Evolutionary conservation across 352 stramenopile species (phyloP).

Genomic region (Globisporangium acanthophoron): DNA sequence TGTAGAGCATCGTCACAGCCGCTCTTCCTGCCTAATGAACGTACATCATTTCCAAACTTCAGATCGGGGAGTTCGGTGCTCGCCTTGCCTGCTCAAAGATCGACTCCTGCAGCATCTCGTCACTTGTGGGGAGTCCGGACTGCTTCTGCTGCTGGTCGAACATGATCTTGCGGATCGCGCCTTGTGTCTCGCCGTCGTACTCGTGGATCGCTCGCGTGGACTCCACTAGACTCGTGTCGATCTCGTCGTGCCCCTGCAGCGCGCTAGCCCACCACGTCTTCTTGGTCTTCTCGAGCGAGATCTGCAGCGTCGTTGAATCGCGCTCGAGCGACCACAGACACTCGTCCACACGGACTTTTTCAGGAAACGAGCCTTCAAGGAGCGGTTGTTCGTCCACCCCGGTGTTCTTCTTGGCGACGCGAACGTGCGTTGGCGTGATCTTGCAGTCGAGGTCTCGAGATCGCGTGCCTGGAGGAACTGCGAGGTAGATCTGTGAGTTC

Average conservation of each 20-base stretch:
- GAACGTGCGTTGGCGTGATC: slow-evolving; percentile 86
- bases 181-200: slow-evolving; percentile 95
- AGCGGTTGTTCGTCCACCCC: slow-evolving; percentile 12
- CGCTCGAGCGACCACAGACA: slow-evolving; percentile 95
- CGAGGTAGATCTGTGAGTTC: slow-evolving; percentile 60
- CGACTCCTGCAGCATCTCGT: slow-evolving; percentile 90
- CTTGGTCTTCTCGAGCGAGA: slow-evolving; percentile 96
- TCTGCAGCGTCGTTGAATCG: slow-evolving; percentile 41
- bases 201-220: slow-evolving; percentile 95
- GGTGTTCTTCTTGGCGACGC: slow-evolving; percentile 64
- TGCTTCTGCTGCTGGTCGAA: slow-evolving; percentile 93
- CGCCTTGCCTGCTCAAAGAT: slow-evolving; percentile 93
- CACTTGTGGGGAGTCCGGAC: slow-evolving; percentile 86
- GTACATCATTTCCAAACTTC: background rate
- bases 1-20: slow-evolving; percentile 63
- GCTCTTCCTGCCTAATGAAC: background rate
- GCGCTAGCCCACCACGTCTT: slow-evolving; percentile 98
- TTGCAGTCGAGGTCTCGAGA: slow-evolving; percentile 89
- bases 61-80: slow-evolving; percentile 31
- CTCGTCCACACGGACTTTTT: slow-evolving; percentile 95
- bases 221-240: slow-evolving; percentile 97
- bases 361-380: slow-evolving; percentile 85
- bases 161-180: slow-evolving; percentile 99
- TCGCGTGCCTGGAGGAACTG: slow-evolving; percentile 85
- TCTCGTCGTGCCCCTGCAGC: slow-evolving; percentile 89